phyloP scores from a whole-genome alignment of 331 rosid species.

The Malus hybrid region DNA sequence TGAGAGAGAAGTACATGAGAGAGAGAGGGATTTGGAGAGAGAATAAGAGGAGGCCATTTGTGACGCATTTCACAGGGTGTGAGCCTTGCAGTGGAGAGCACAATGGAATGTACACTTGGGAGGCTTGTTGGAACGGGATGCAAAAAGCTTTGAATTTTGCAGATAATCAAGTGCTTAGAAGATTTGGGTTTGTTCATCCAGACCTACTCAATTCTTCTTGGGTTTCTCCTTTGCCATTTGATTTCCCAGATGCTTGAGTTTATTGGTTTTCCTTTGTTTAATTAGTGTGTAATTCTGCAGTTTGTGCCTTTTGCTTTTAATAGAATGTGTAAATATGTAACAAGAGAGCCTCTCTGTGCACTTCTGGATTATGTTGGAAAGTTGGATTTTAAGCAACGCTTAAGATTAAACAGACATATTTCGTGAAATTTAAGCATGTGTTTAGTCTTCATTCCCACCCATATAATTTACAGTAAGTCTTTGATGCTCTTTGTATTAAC shows the following conservation, averaged over 20 bases:
- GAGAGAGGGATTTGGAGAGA: conserved; percentile 38
- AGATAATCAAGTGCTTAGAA: conserved; percentile 67
- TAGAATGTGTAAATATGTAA: background rate
- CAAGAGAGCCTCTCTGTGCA: background rate
- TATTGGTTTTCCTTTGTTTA: too few species aligned
- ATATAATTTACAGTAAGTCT: background rate
- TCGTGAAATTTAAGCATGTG: background rate
- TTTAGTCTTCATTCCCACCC: background rate
- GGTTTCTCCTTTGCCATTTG: conserved; percentile 42
- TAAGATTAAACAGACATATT: background rate
- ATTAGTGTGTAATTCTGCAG: background rate
- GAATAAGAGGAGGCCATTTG: conserved; percentile 57
- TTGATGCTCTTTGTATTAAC: background rate
- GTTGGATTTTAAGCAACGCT: background rate
- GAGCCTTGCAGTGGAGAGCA: conserved; percentile 78
- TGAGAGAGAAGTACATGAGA: conserved; percentile 39
- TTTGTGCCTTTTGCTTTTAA: background rate
- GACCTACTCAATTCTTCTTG: conserved; percentile 29
- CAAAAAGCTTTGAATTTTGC: conserved; percentile 61
- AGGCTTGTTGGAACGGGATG: conserved; percentile 81
- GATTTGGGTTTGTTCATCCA: conserved; percentile 50
- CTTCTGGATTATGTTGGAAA: background rate
- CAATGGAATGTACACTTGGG: conserved; percentile 47
- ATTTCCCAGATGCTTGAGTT: conserved; percentile 31
- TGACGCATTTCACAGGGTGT: conserved; percentile 83